These are phyloP conservation scores for Cucumis hystrix DNA, from an alignment of 306 rosid genomes.

Conservation along the genomic window DNA sequence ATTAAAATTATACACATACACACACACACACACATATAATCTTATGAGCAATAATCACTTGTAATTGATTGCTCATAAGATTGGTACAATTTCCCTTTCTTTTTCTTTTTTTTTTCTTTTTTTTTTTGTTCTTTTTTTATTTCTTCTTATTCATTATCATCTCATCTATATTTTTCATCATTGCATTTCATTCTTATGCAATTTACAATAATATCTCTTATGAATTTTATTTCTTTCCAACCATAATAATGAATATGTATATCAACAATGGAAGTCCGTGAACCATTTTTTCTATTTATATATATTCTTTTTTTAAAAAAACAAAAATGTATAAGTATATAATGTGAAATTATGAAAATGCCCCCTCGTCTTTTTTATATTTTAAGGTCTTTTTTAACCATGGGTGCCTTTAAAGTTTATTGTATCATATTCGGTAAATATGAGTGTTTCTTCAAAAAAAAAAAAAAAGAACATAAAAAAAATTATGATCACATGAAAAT, in stretches of 20 bases:
- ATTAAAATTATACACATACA: too few species aligned
- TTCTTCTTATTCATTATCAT: constrained; percentile 21
- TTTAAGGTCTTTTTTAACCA: neutral
- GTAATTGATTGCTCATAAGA: constrained; percentile 36
- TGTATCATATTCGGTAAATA: neutral
- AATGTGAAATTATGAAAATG: neutral
- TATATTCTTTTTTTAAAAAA: neutral
- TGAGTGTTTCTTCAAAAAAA: too few species aligned
- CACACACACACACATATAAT: too few species aligned
- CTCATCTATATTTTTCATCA: constrained; percentile 13
- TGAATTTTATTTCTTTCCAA: constrained; percentile 11
- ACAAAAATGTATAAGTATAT: neutral
- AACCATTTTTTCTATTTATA: neutral
- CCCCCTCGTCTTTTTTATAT: neutral
- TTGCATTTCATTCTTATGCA: constrained; percentile 17
- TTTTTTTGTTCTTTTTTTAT: neutral
- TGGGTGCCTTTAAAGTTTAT: neutral
- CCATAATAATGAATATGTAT: neutral
- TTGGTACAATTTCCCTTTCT: constrained; percentile 17
- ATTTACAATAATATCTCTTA: constrained; percentile 34
- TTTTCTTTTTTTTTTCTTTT: neutral
- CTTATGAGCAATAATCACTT: constrained; percentile 5
- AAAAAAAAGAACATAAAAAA: too few species aligned
- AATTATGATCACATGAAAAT: neutral
- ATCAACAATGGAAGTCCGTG: constrained; percentile 1